These are phyloP conservation scores for Colletotrichum sp. DNA, from an alignment of 2,329 filamentous ascomycete genomes.

Conservation along the genomic window DNA sequence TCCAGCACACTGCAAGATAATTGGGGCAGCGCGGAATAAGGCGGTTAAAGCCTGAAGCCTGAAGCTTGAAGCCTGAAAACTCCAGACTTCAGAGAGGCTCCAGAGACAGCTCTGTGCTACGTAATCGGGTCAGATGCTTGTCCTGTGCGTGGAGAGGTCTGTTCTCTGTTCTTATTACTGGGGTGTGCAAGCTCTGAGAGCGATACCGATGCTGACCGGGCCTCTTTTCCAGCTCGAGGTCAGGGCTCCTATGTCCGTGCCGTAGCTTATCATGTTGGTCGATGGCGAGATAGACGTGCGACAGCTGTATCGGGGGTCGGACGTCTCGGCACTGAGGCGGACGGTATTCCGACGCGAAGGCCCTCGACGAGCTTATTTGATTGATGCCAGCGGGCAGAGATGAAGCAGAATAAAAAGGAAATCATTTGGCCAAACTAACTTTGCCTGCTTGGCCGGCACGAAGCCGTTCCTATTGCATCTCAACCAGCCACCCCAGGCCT, in stretches of 20 bases:
- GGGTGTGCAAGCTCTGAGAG: not conserved
- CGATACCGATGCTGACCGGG: not conserved
- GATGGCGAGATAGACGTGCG: slow-evolving; percentile 17
- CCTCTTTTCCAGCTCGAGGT: not conserved
- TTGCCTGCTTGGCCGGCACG: not conserved
- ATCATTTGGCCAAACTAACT: slow-evolving; percentile 11
- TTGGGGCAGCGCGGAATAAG: slow-evolving; percentile 1
- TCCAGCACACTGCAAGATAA: not conserved
- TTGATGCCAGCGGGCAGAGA: not conserved
- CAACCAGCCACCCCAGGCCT: slow-evolving; percentile 3
- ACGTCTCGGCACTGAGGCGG: slow-evolving; percentile 11
- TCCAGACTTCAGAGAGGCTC: not conserved
- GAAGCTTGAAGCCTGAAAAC: not conserved
- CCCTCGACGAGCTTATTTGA: slow-evolving; percentile 14
- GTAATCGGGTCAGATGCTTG: not conserved
- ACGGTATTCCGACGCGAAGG: slow-evolving; percentile 1
- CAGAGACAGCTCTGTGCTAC: not conserved
- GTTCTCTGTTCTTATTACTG: not conserved
- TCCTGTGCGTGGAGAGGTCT: slow-evolving; percentile 9
- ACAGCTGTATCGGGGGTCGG: slow-evolving; percentile 19
- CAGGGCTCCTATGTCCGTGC: slow-evolving; percentile 8
- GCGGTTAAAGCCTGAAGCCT: slow-evolving; percentile 1
- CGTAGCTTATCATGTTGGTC: slow-evolving; percentile 5
- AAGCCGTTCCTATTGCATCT: not conserved
- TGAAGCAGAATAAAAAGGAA: not conserved